Percentiles rank a stretch among this genome's conserved stretches.
These are phyloP conservation scores for Amylostereum areolatum DNA, from an alignment of 1,284 basidiomycete species.

Conservation along the genomic window DNA sequence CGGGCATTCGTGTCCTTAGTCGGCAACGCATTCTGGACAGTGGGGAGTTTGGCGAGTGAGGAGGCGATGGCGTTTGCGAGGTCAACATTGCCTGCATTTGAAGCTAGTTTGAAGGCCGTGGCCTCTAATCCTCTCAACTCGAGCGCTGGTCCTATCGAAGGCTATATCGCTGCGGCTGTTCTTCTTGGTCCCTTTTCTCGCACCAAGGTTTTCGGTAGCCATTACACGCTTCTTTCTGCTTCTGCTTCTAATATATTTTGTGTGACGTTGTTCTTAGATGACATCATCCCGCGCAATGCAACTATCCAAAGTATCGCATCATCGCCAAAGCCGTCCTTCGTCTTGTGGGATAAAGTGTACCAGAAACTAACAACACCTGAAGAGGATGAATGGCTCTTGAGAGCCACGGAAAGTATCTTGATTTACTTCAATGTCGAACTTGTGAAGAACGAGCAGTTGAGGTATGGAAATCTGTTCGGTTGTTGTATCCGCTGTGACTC, in stretches of 20 bases:
- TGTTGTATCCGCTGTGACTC: constrained; percentile 8
- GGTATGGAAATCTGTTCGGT: constrained; percentile 35
- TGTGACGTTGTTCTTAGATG: constrained; percentile 22
- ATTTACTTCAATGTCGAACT: constrained; percentile 48
- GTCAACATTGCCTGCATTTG: constrained; percentile 54
- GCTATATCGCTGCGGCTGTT: constrained; percentile 71
- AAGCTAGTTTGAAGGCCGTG: constrained; percentile 64
- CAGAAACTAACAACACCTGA: constrained; percentile 58
- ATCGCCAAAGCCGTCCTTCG: constrained; percentile 72
- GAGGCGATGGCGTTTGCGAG: constrained; percentile 43
- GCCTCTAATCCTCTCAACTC: constrained; percentile 51
- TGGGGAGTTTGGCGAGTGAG: constrained; percentile 28
- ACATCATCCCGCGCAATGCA: constrained; percentile 32
- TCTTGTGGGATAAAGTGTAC: constrained; percentile 85
- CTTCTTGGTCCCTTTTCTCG: constrained; percentile 57
- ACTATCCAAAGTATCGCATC: constrained; percentile 36
- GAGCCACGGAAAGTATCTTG: constrained; percentile 53
- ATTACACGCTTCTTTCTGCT: constrained; percentile 7
- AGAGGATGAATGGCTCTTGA: constrained; percentile 79
- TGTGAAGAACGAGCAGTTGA: constrained; percentile 45
- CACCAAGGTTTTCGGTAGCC: constrained; percentile 49
- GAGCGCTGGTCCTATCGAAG: constrained; percentile 70
- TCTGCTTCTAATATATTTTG: constrained; percentile 8
- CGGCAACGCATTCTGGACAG: constrained; percentile 30
- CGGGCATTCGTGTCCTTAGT: constrained; percentile 29